Conservation (phyloP, 495 filamentous ascomycete genomes). For the Penicillium crystallinum region DNA sequence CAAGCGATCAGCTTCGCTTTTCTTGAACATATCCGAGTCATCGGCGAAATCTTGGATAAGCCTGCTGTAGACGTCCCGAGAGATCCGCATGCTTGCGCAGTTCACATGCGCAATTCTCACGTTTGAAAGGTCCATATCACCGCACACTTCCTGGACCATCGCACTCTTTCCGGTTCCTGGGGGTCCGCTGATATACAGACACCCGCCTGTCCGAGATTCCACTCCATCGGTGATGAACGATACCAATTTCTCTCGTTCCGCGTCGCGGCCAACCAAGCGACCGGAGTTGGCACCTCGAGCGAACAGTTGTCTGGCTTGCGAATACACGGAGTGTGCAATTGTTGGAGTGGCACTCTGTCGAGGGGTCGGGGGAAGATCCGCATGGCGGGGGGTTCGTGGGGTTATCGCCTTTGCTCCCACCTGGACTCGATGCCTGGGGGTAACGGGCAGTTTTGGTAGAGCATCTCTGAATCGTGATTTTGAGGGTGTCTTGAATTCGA, state of each 20-base stretch:
- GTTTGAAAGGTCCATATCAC: slow-evolving; percentile 43
- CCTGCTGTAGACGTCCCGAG: slow-evolving; percentile 73
- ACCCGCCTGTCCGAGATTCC: slow-evolving; percentile 61
- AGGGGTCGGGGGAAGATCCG: slow-evolving; percentile 46
- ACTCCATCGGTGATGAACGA: slow-evolving; percentile 64
- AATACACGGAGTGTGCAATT: slow-evolving; percentile 66
- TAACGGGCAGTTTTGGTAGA: slow-evolving; percentile 57
- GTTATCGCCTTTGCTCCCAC: slow-evolving; percentile 60
- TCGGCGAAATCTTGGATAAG: slow-evolving; percentile 63
- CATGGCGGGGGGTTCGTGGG: slow-evolving; percentile 50
- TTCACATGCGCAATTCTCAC: slow-evolving; percentile 78
- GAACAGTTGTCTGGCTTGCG: slow-evolving; percentile 81
- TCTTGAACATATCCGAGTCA: slow-evolving; percentile 50
- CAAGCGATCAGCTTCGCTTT: slow-evolving; percentile 50
- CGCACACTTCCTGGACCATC: slow-evolving; percentile 73
- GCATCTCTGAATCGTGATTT: slow-evolving; percentile 65
- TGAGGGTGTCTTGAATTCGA: slow-evolving; percentile 49
- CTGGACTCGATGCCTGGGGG: slow-evolving; percentile 64
- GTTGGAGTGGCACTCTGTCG: slow-evolving; percentile 53
- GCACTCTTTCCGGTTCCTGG: slow-evolving; percentile 97
- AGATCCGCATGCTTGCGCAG: slow-evolving; percentile 88
- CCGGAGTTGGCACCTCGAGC: slow-evolving; percentile 69
- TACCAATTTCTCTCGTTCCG: slow-evolving; percentile 66
- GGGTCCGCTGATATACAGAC: slow-evolving; percentile 91
- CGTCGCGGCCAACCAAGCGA: slow-evolving; percentile 74